Percentiles rank a stretch among this genome's conserved stretches.
These are phyloP conservation scores for Pilaira anomala DNA, from an alignment of 192 early-diverging fungal species.

Conservation along the genomic window DNA sequence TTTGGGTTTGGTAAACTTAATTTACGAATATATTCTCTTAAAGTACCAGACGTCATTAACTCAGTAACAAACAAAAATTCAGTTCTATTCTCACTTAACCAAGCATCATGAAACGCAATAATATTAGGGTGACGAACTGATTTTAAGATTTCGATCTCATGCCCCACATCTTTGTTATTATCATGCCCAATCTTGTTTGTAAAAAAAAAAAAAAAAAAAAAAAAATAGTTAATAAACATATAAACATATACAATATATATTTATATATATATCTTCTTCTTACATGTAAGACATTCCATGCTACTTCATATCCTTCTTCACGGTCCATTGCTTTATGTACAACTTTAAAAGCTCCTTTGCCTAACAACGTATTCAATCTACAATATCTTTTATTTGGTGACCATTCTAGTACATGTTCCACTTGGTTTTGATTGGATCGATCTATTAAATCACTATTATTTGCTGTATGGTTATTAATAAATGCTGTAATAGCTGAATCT, in stretches of 20 bases:
- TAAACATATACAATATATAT: not conserved
- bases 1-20: conserved; percentile 69
- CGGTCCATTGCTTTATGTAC: conserved; percentile 81
- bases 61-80: conserved; percentile 85
- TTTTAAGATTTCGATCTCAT: conserved; percentile 69
- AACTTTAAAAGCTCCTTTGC: conserved; percentile 80
- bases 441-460: conserved; percentile 4
- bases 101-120: conserved; percentile 71
- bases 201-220: conserved; percentile 3
- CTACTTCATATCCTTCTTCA: conserved; percentile 84
- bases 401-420: conserved; percentile 52
- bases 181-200: conserved; percentile 22
- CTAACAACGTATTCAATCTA: conserved; percentile 60
- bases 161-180: conserved; percentile 37
- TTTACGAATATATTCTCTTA: conserved; percentile 75
- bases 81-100: conserved; percentile 50
- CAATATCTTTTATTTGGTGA: conserved; percentile 52
- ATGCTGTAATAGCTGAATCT: not conserved
- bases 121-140: conserved; percentile 78
- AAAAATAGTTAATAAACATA: not conserved
- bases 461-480: too few relatives aligned
- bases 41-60: conserved; percentile 83
- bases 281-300: conserved; percentile 75
- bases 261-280: too few relatives aligned
- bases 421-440: not conserved